Conservation (phyloP, 2,329 filamentous ascomycete species). For the Aspergillus thermomutatus region DNA sequence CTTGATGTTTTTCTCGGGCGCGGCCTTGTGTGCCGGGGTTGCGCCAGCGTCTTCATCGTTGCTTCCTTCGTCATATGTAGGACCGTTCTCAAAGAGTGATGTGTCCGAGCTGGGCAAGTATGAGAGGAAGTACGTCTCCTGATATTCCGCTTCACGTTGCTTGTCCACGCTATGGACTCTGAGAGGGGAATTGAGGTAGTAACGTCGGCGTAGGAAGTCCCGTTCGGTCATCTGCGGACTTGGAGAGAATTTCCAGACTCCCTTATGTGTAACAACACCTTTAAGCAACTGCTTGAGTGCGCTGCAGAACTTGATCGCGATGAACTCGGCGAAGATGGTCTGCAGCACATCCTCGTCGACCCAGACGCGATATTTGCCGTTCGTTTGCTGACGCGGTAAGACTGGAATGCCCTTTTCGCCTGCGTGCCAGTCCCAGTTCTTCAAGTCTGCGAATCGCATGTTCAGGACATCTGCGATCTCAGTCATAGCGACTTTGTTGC, state of each 20-base stretch:
- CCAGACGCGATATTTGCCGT: slow-evolving; percentile 47
- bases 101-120: slow-evolving; percentile 27
- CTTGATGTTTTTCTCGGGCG: slow-evolving; percentile 29
- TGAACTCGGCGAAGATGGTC: slow-evolving; percentile 45
- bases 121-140: slow-evolving; percentile 32
- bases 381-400: slow-evolving; percentile 41
- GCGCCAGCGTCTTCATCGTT: slow-evolving; percentile 15
- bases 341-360: slow-evolving; percentile 48
- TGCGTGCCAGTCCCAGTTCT: slow-evolving; percentile 44
- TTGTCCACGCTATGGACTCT: background rate
- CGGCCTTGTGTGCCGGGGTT: background rate
- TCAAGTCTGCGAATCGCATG: slow-evolving; percentile 41
- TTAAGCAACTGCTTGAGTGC: slow-evolving; percentile 17
- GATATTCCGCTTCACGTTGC: slow-evolving; percentile 21
- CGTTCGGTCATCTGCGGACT: slow-evolving; percentile 9
- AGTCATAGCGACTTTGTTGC: slow-evolving; percentile 36
- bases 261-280: slow-evolving; percentile 3
- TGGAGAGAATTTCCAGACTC: slow-evolving; percentile 13
- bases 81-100: slow-evolving; percentile 20
- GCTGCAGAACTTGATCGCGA: slow-evolving; percentile 37
- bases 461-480: slow-evolving; percentile 46
- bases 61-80: slow-evolving; percentile 23
- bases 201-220: slow-evolving; percentile 25
- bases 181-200: slow-evolving; percentile 17
- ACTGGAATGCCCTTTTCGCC: slow-evolving; percentile 41